phyloP scores from a whole-genome alignment of 2,329 filamentous ascomycete genomes.

The Aaosphaeria pasadenensis region DNA sequence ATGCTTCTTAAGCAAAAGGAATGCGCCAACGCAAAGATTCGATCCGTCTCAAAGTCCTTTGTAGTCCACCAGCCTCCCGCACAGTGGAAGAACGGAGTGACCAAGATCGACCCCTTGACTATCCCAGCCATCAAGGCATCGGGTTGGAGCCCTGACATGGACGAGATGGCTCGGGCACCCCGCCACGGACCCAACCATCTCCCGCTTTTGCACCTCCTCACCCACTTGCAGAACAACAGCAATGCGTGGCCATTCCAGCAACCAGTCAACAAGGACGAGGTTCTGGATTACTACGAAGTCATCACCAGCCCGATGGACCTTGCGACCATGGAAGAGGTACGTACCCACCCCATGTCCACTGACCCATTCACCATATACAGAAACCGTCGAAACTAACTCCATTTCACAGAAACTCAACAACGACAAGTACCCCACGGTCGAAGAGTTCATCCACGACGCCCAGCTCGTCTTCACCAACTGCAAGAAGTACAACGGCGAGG shows the following conservation, averaged over 20 bases:
- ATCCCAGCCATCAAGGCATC: slow-evolving; percentile 86
- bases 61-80: slow-evolving; percentile 81
- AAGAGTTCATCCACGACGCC: slow-evolving; percentile 89
- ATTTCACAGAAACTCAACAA: slow-evolving; percentile 71
- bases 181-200: slow-evolving; percentile 97
- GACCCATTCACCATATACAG: background rate
- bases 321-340: slow-evolving; percentile 78
- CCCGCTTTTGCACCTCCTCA: slow-evolving; percentile 85
- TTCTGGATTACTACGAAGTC: slow-evolving; percentile 98
- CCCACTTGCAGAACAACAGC: slow-evolving; percentile 91
- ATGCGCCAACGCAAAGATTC: slow-evolving; percentile 89
- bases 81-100: slow-evolving; percentile 72
- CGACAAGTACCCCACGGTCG: slow-evolving; percentile 84
- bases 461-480: slow-evolving; percentile 93
- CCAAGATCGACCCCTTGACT: slow-evolving; percentile 77
- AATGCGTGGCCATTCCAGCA: slow-evolving; percentile 93
- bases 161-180: slow-evolving; percentile 89
- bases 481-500: slow-evolving; percentile 94
- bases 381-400: background rate
- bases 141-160: slow-evolving; percentile 97
- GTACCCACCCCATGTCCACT: background rate
- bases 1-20: slow-evolving; percentile 99
- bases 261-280: slow-evolving; percentile 92
- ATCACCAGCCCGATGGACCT: slow-evolving; percentile 98
- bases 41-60: slow-evolving; percentile 85